A percentile compares a stretch with the other conserved stretches of the same genome.
phyloP scores from a whole-genome alignment of 768 basidiomycete genomes.

The Lyophyllum semitale region DNA sequence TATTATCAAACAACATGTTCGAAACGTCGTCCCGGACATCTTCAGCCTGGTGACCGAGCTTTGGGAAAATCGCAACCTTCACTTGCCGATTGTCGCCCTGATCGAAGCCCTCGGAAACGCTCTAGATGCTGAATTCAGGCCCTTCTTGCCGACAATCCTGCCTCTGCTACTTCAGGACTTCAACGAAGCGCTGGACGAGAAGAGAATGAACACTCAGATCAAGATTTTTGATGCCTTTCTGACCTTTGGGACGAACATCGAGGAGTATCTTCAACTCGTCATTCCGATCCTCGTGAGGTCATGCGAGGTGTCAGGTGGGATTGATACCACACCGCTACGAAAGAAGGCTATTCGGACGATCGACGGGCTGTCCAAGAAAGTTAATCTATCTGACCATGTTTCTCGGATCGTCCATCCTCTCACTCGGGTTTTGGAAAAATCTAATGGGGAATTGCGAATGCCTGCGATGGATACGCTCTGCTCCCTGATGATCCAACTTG shows the following conservation, averaged over 20 bases:
- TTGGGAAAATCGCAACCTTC: constrained; percentile 84
- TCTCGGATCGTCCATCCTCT: constrained; percentile 96
- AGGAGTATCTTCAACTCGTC: constrained; percentile 96
- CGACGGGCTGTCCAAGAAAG: constrained; percentile 84
- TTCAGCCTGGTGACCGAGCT: constrained; percentile 86
- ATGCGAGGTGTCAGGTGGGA: constrained; percentile 77
- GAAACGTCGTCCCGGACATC: constrained; percentile 85
- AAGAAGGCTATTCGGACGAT: constrained; percentile 91
- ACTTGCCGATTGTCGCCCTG: constrained; percentile 88
- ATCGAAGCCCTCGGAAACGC: constrained; percentile 93
- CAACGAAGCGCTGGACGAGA: constrained; percentile 84
- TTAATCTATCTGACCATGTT: constrained; percentile 98
- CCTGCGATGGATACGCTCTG: constrained; percentile 93
- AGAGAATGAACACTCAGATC: constrained; percentile 75
- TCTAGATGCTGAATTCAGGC: constrained; percentile 95
- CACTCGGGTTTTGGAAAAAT: constrained; percentile 76
- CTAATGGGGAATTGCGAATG: constrained; percentile 77
- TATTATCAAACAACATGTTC: constrained; percentile 96
- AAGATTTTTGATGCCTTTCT: constrained; percentile 94
- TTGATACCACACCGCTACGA: constrained; percentile 63
- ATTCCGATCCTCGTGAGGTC: constrained; percentile 93
- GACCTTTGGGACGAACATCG: constrained; percentile 94
- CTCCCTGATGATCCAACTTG: constrained; percentile 89
- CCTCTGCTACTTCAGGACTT: constrained; percentile 90
- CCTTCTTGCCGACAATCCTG: constrained; percentile 87